Base-by-base conservation (phyloP, 176 grass and related monocot genomes). In the Elymus sibiricus region DNA sequence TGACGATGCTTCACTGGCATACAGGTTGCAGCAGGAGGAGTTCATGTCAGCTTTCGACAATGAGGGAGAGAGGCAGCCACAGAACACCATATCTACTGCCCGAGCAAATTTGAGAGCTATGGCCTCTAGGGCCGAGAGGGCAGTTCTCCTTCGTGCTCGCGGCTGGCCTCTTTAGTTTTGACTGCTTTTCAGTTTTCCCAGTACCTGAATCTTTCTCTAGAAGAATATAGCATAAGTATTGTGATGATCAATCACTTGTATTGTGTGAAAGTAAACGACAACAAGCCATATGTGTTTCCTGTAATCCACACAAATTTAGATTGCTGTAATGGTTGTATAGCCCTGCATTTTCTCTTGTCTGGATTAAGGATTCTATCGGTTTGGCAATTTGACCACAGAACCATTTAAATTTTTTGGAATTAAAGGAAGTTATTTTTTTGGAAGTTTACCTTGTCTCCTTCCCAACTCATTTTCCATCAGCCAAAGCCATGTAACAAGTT, bases 21-120 rank as follows among this genome's bases (percentile, higher is more conserved):
- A 91, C 46, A 94, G 93, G 67, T 31, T 98, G 86, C 96, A 98
- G 11, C 93, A 92, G 64, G 88, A 95, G 82, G 96, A 98, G 79
- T 98, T 94, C 86, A 79, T 92, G 84, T 87, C 83, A 15, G 91
- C 93, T 37, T 93, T 95, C 46, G 74, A 84, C 28, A 87, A 73
- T 31, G 80, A 77, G 11, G 76, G 22, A 9, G 89, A 81, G 65
- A 88, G 84, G 60, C 87, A 62, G 24, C 82, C 82, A 64, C 76
- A 47, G 17, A 91, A 43, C 37, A 28, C 89, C 0, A 72, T 95
- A 34, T 74, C 91, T 21, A 37, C 88, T 65, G 91, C 93, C 31
- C 61, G 89, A 51, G 90, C 79, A 13, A 92, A 94, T 82, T 60
- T 98, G 35, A 95, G 95, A 86, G 89, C 86, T 26, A 92, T 94